A percentile compares a stretch with the other conserved stretches of the same genome.
Evolutionary conservation across 257 asterid species (phyloP).

Genomic region (Nicotiana noctiflora): DNA sequence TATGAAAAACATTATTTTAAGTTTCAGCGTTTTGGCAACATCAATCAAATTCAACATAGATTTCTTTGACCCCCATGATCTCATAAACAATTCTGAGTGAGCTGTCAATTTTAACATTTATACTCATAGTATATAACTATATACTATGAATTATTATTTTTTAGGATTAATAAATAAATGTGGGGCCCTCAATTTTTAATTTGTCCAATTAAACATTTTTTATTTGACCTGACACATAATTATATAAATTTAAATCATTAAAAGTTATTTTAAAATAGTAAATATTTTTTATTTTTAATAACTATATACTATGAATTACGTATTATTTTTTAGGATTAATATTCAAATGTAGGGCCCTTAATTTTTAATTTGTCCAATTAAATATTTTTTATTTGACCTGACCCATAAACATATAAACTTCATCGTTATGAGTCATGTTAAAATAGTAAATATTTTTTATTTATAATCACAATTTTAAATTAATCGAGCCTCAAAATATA

Average conservation of each 20-base stretch:
- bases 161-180: neutral
- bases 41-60: constrained; percentile 1
- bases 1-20: neutral
- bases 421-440: no score
- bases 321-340: neutral
- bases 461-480: no score
- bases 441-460: no score
- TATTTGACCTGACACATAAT: neutral
- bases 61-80: neutral
- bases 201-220: neutral
- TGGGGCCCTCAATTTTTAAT: neutral
- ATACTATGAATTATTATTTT: neutral
- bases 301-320: neutral
- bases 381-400: neutral
- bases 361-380: neutral
- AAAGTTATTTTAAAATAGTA: no score
- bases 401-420: neutral
- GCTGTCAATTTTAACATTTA: constrained; percentile 6
- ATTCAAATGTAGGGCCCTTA: neutral
- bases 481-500: no score
- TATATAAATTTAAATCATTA: neutral
- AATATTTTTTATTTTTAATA: no score
- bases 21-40: neutral
- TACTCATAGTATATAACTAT: neutral
- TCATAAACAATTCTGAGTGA: neutral